Base-by-base conservation (phyloP, 169 alveolate genomes). In the Eimeria maxima region DNA sequence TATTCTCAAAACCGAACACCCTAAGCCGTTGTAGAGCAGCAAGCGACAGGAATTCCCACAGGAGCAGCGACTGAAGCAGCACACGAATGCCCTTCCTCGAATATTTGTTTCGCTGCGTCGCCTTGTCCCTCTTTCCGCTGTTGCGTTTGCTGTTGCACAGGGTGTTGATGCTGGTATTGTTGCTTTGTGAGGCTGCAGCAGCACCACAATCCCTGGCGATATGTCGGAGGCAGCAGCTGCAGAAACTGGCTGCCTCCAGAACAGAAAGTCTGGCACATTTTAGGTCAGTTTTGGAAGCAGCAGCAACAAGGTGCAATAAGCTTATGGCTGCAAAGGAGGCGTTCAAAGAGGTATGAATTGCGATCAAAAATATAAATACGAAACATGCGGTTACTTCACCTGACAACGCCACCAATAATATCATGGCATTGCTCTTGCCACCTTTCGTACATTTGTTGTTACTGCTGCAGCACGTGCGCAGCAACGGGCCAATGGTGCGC, bases 131-230 rank as follows among this genome's bases (percentile, higher is more conserved):
- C 20, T 83, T 60, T 29, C 53, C 29, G 71, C 71, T 29, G 42
- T 11, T 81, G 90, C 45, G 8, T 53, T 55, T 55, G 63, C 76
- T 53, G 24, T 27, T 53, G 33, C 38, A n/a, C 3, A 38, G 27
- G 74, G 47, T 53, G 47, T 22, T 53, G 45, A 27, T 83, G 71
- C 73, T 83, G 91, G 11, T 83, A 55, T 55, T 18, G 76, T 55
- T 50, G 55, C 22, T 57, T 22, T 55, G 74, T 29, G 71, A 57
- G 91, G 76, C 50, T 29, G 74, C 91, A 83, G 76, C 91, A 83
- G 91, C 91, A 83, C 91, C 91, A 14, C 73, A 83, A n/a, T 83
- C 74, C 53, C 76, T 83, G 91, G 91, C 74, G 29, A 3, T 55
- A 29, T 55, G 45, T 20, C 69, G 91, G 20, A n/a, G 76, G 91